A percentile compares a stretch with the other conserved stretches of the same genome.
phyloP scores from a whole-genome alignment of 1,284 basidiomycete species.

The Trichosporon ovoides region DNA sequence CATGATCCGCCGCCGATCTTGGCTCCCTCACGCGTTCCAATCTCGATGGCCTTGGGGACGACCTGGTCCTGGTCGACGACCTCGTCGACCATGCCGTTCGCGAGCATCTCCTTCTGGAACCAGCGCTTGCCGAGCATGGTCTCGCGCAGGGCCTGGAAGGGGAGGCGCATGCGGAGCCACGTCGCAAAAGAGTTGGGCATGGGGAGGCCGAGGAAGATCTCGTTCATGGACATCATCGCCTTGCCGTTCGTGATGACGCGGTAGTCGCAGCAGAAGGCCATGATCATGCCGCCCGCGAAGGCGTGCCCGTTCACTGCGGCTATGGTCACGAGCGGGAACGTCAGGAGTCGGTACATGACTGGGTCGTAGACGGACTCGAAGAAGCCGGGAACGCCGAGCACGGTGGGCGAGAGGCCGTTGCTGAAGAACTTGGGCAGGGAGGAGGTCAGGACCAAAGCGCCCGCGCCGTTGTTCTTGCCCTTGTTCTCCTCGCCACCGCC shows the following conservation, averaged over 20 bases:
- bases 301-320: slow-evolving; percentile 86
- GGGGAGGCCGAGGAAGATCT: slow-evolving; percentile 76
- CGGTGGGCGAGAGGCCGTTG: slow-evolving; percentile 69
- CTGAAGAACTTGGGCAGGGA: slow-evolving; percentile 82
- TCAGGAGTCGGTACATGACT: slow-evolving; percentile 41
- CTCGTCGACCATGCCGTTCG: slow-evolving; percentile 68
- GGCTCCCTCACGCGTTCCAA: slow-evolving; percentile 47
- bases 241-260: slow-evolving; percentile 78
- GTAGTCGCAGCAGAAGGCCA: slow-evolving; percentile 80
- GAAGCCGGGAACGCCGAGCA: slow-evolving; percentile 61
- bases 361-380: slow-evolving; percentile 55
- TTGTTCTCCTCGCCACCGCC: slow-evolving; percentile 40
- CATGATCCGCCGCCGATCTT: slow-evolving; percentile 52
- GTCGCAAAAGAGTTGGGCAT: slow-evolving; percentile 69
- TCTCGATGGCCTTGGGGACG: slow-evolving; percentile 50
- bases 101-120: slow-evolving; percentile 65
- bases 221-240: slow-evolving; percentile 62
- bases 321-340: slow-evolving; percentile 57
- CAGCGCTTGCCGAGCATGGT: slow-evolving; percentile 77
- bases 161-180: slow-evolving; percentile 63
- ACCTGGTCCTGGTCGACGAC: slow-evolving; percentile 58
- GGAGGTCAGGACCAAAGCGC: slow-evolving; percentile 68
- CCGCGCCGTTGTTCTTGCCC: slow-evolving; percentile 50
- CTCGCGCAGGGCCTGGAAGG: slow-evolving; percentile 62
- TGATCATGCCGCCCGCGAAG: slow-evolving; percentile 78